A percentile compares a stretch with the other conserved stretches of the same genome.
These are phyloP conservation scores for Suhomyces pyralidae DNA, from an alignment of 805 yeast genomes.

Conservation along the genomic window DNA sequence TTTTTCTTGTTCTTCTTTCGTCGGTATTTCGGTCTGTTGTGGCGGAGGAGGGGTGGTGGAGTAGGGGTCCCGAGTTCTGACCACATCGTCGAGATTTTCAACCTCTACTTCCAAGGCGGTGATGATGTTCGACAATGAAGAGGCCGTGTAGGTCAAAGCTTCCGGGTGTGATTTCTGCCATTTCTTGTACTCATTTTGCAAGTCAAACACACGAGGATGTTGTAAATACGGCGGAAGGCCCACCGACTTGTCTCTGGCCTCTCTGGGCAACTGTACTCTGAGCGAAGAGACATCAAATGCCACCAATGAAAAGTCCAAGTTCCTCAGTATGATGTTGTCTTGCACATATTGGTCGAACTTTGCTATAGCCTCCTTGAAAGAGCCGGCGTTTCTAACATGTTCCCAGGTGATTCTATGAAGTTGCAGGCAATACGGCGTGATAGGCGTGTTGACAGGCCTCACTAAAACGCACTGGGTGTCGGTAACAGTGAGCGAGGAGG, in stretches of 20 bases:
- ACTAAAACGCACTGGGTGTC: constrained; percentile 48
- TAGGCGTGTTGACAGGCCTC: constrained; percentile 63
- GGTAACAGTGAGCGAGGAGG: constrained; percentile 44
- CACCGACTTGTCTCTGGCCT: constrained; percentile 73
- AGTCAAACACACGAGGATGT: constrained; percentile 73
- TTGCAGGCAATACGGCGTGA: constrained; percentile 55
- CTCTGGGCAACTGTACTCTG: constrained; percentile 74
- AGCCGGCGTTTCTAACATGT: constrained; percentile 52
- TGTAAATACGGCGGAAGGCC: constrained; percentile 71
- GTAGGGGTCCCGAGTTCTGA: constrained; percentile 6
- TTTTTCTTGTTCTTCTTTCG: not conserved
- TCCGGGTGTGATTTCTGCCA: constrained; percentile 67
- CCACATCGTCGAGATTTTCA: constrained; percentile 10
- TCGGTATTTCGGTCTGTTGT: not conserved
- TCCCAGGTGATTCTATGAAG: constrained; percentile 59
- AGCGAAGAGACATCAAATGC: constrained; percentile 67
- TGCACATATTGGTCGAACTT: constrained; percentile 52
- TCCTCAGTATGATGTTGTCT: constrained; percentile 37
- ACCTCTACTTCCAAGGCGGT: constrained; percentile 46
- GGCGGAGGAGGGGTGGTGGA: constrained; percentile 6
- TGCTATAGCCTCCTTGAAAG: constrained; percentile 61
- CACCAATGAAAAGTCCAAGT: constrained; percentile 60
- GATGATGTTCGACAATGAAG: constrained; percentile 38
- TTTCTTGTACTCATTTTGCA: constrained; percentile 66
- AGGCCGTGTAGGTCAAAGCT: constrained; percentile 33